Percentiles rank a stretch among this genome's conserved stretches.
phyloP scores from a whole-genome alignment of 129 eudicot genomes.

The Centella asiatica region DNA sequence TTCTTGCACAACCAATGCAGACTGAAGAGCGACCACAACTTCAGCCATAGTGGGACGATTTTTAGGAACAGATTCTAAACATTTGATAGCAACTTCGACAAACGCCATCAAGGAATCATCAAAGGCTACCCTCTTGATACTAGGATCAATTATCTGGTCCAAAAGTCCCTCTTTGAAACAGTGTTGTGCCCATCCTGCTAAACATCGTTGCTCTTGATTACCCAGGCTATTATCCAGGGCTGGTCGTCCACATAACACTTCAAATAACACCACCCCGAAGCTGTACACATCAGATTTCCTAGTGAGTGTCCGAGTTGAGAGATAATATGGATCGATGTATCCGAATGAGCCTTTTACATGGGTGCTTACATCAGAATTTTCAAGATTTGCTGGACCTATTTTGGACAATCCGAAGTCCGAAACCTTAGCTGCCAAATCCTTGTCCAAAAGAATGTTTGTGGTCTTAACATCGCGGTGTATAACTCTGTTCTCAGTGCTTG shows the following conservation, averaged over 20 bases:
- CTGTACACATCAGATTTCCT: constrained; percentile 43
- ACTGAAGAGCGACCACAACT: constrained; percentile 26
- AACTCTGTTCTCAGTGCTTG: constrained; percentile 11
- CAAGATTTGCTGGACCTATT: constrained; percentile 8
- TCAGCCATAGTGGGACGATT: constrained; percentile 35
- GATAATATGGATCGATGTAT: constrained; percentile 11
- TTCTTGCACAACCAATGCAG: constrained; percentile 12
- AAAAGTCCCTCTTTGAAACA: neutral
- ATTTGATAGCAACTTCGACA: constrained; percentile 16
- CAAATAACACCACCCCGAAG: constrained; percentile 38
- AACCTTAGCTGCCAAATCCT: constrained; percentile 11
- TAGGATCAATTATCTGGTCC: constrained; percentile 5
- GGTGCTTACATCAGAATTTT: constrained; percentile 5
- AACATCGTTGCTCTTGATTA: constrained; percentile 14
- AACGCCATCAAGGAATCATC: constrained; percentile 7
- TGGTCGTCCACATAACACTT: constrained; percentile 24
- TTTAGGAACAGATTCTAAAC: constrained; percentile 9
- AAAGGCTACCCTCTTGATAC: constrained; percentile 2
- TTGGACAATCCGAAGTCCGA: constrained; percentile 17
- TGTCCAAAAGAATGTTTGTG: constrained; percentile 12
- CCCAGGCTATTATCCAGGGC: constrained; percentile 14
- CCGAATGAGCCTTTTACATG: constrained; percentile 6
- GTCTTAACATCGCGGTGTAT: constrained; percentile 24
- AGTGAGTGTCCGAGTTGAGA: constrained; percentile 18
- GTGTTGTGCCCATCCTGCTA: constrained; percentile 16